Conservation (phyloP, 2,329 filamentous ascomycete species). For the Myriosclerotinia curreyana region DNA sequence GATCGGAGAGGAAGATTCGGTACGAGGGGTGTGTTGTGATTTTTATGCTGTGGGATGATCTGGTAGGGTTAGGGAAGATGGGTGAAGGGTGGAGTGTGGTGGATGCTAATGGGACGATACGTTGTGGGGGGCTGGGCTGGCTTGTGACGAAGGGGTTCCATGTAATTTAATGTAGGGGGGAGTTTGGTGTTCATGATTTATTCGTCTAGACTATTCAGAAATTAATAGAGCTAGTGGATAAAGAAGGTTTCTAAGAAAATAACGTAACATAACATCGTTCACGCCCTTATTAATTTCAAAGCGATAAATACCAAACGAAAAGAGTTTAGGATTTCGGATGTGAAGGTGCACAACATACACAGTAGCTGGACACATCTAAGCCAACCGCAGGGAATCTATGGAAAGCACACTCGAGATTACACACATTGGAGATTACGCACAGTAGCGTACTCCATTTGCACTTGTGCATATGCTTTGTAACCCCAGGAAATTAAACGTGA, state of each 20-base stretch:
- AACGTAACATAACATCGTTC: neutral
- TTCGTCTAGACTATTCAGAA: neutral
- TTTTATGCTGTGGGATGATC: slow-evolving; percentile 3
- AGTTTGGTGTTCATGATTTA: neutral
- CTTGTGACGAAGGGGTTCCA: neutral
- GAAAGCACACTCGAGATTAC: neutral
- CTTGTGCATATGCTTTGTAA: slow-evolving; percentile 13
- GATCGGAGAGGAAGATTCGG: slow-evolving; percentile 20
- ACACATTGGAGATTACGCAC: neutral
- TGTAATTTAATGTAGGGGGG: neutral
- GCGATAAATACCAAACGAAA: slow-evolving; percentile 13
- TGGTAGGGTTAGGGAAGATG: neutral
- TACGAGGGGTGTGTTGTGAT: slow-evolving; percentile 8
- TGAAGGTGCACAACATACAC: slow-evolving; percentile 8
- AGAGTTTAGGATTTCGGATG: slow-evolving; percentile 8
- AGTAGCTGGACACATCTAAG: slow-evolving; percentile 16
- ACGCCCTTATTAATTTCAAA: neutral
- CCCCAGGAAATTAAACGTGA: slow-evolving; percentile 21
- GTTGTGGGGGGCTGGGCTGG: neutral
- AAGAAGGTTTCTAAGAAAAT: neutral
- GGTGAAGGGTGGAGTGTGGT: slow-evolving; percentile 11
- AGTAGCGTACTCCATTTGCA: slow-evolving; percentile 5
- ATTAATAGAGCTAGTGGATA: neutral
- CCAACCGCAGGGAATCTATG: slow-evolving; percentile 2
- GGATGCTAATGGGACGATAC: neutral